Conservation (phyloP, 129 eudicot species). For the Arctium lappa region DNA sequence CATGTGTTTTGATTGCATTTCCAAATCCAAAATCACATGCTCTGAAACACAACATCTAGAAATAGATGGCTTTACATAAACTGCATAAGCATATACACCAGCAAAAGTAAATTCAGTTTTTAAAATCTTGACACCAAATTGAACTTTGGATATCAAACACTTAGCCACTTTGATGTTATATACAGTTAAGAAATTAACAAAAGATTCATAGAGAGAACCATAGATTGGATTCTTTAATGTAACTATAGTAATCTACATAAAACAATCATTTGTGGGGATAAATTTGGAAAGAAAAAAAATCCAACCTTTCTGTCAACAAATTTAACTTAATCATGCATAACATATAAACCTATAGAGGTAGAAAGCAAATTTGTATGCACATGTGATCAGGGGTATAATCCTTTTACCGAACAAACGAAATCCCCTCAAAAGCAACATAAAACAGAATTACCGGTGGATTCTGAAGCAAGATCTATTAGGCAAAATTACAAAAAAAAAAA, state of each 20-base stretch:
- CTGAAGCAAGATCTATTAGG: neutral
- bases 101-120: neutral
- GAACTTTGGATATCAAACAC: no score
- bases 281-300: neutral
- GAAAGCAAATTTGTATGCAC: neutral
- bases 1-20: neutral
- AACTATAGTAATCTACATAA: neutral
- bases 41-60: no score
- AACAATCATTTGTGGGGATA: neutral
- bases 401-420: neutral
- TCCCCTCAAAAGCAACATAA: neutral
- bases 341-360: neutral
- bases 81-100: no score
- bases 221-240: neutral
- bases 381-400: neutral
- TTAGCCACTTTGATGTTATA: neutral
- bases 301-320: slow-evolving; percentile 1
- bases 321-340: neutral
- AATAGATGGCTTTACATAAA: no score
- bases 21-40: neutral
- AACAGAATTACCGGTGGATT: neutral
- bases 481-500: slow-evolving; percentile 7
- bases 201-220: neutral
- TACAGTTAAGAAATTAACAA: neutral
- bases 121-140: no score